A percentile compares a stretch with the other conserved stretches of the same genome.
These are phyloP conservation scores for Harrya chromipes DNA, from an alignment of 768 basidiomycete genomes.

Conservation along the genomic window DNA sequence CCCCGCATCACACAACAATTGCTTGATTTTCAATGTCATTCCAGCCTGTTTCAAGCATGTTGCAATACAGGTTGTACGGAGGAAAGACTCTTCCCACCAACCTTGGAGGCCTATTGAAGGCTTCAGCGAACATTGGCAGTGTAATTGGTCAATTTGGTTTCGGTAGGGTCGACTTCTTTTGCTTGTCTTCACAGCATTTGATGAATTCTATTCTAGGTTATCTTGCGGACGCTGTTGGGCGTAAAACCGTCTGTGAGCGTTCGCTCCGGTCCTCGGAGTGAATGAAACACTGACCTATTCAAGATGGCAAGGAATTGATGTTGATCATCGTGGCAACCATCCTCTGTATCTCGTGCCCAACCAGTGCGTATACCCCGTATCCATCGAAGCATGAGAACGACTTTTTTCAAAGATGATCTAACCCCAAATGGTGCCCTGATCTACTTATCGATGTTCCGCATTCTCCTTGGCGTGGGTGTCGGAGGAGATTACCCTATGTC, in stretches of 20 bases:
- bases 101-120: slow-evolving; percentile 62
- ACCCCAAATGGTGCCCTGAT: slow-evolving; percentile 52
- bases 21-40: background rate
- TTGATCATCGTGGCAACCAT: slow-evolving; percentile 79
- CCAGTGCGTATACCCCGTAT: slow-evolving; percentile 34
- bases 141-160: slow-evolving; percentile 68
- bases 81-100: slow-evolving; percentile 49
- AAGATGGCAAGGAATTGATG: slow-evolving; percentile 78
- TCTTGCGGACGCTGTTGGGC: slow-evolving; percentile 62
- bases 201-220: slow-evolving; percentile 41
- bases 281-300: slow-evolving; percentile 2
- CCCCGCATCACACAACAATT: background rate
- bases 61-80: slow-evolving; percentile 61
- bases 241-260: slow-evolving; percentile 59
- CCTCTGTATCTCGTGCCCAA: slow-evolving; percentile 62
- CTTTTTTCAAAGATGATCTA: slow-evolving; percentile 38
- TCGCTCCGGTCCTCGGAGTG: background rate
- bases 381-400: background rate
- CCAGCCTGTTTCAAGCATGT: slow-evolving; percentile 64
- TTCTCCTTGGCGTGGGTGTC: slow-evolving; percentile 73
- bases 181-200: background rate
- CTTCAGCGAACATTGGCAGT: slow-evolving; percentile 67
- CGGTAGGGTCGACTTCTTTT: slow-evolving; percentile 33
- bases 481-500: slow-evolving; percentile 83
- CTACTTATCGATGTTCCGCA: slow-evolving; percentile 64